Conservation (phyloP, 805 yeast genomes). For the Zygoascus flipseniorum region DNA sequence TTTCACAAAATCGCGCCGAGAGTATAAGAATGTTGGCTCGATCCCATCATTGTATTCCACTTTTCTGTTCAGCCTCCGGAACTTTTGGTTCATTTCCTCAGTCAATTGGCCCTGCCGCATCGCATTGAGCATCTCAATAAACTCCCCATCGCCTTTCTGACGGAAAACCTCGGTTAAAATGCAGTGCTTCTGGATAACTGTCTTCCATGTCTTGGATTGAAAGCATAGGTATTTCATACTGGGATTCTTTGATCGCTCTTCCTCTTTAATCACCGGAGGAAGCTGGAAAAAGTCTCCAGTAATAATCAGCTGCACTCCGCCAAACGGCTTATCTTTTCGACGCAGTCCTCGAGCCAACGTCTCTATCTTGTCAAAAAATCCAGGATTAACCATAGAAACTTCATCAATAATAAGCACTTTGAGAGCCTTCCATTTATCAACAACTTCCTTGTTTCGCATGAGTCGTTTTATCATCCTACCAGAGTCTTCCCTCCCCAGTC, state of each 20-base stretch:
- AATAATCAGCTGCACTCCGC: conserved; percentile 80
- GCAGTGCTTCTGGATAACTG: conserved; percentile 51
- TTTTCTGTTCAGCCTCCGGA: conserved; percentile 46
- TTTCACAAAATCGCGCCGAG: conserved; percentile 78
- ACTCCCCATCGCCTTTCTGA: conserved; percentile 59
- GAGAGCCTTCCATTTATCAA: conserved; percentile 53
- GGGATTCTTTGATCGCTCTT: not conserved
- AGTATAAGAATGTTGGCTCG: conserved; percentile 80
- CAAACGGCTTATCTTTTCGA: conserved; percentile 56
- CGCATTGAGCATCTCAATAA: conserved; percentile 73
- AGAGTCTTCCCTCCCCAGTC: conserved; percentile 51
- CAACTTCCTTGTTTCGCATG: conserved; percentile 39
- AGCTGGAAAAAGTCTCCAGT: conserved; percentile 94
- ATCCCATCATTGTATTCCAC: conserved; percentile 61
- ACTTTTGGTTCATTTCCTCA: conserved; percentile 37
- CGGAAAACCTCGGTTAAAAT: conserved; percentile 73
- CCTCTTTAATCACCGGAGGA: conserved; percentile 61
- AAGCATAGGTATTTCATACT: conserved; percentile 51
- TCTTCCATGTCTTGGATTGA: conserved; percentile 64
- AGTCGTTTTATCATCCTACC: conserved; percentile 40
- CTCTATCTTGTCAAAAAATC: conserved; percentile 63
- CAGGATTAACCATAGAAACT: conserved; percentile 84
- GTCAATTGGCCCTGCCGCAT: conserved; percentile 66
- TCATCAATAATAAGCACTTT: conserved; percentile 81
- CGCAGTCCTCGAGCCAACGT: conserved; percentile 51